These are phyloP conservation scores for Penicillium angulare DNA, from an alignment of 495 filamentous ascomycete genomes.

Conservation along the genomic window DNA sequence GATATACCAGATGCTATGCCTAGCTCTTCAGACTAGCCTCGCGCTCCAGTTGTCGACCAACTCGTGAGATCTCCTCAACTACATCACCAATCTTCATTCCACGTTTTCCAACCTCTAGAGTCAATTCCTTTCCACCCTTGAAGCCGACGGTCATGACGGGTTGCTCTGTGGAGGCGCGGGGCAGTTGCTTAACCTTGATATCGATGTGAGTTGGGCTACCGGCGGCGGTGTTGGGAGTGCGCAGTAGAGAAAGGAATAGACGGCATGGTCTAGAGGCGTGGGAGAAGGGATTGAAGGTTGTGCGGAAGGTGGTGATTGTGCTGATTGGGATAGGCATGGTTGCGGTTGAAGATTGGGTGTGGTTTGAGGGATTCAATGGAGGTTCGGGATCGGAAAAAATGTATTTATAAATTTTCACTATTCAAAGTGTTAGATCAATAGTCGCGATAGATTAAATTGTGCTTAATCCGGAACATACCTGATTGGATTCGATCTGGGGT, in stretches of 20 bases:
- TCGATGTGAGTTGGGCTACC: constrained; percentile 72
- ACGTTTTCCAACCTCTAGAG: constrained; percentile 75
- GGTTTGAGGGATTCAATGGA: background rate
- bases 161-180: constrained; percentile 54
- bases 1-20: background rate
- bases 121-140: constrained; percentile 56
- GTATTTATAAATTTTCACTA: background rate
- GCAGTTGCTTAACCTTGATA: constrained; percentile 66
- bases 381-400: too few species aligned
- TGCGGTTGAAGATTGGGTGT: constrained; percentile 7
- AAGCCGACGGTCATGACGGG: constrained; percentile 63
- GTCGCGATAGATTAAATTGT: background rate
- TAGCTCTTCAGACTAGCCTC: constrained; percentile 74
- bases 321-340: constrained; percentile 71
- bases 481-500: constrained; percentile 3
- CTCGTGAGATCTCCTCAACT: constrained; percentile 82
- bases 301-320: constrained; percentile 72
- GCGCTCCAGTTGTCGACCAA: constrained; percentile 76
- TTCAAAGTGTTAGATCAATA: background rate
- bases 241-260: constrained; percentile 80
- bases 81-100: constrained; percentile 83
- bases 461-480: constrained; percentile 13
- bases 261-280: constrained; percentile 73
- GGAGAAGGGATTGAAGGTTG: constrained; percentile 91
- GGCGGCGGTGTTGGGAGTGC: constrained; percentile 60